Base-by-base conservation (phyloP, 768 basidiomycete genomes). In the Tubosaeta brunneosetosa region DNA sequence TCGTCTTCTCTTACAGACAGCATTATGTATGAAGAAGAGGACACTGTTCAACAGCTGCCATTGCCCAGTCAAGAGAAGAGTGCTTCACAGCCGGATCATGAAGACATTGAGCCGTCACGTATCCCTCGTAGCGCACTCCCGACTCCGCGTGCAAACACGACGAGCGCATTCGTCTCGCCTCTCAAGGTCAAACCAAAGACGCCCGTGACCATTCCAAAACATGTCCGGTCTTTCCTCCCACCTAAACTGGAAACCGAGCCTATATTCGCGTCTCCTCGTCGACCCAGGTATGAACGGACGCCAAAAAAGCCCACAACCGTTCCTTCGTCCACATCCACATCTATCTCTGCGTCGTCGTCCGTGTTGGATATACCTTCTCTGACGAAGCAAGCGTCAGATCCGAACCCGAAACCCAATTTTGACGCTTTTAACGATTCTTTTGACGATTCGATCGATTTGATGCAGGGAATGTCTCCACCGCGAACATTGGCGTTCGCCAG, bases 241-340 rank as follows among this genome's bases (percentile, higher is more conserved):
- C 64, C 75, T 4, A 84, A 91, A 32, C 81, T 94, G 67, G 77
- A 91, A 3, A 75, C 77, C 16, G 81, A 81, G 53, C 77, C 83
- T 6, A 73, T 75, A 27, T 69, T 79, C 16, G 16, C 79, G 79
- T 17, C 71, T 65, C 50, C 76, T 31, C 49, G 66, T 72, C 55
- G 61, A n/a, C 65, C 61, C 25, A 57, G 66, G 49, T 63, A 53
- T 40, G 55, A 65, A 32, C 60, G 69, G 29, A 65, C 67, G n/a
- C 67, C 64, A 2, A 62, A 53, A 52, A 68, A 66, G 57, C 64
- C 62, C 27, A 22, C 51, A 14, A 32, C 34, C 9, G 3, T 34
- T 22, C 42, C 50, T 38, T 48, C 56, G 6, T 46, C 57, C 10
- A 19, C 45, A 2, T 63, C 59, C 6, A 26, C 77, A 25, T 79